Base-by-base conservation (phyloP, 257 asterid species). In the Euphrasia confusa region DNA sequence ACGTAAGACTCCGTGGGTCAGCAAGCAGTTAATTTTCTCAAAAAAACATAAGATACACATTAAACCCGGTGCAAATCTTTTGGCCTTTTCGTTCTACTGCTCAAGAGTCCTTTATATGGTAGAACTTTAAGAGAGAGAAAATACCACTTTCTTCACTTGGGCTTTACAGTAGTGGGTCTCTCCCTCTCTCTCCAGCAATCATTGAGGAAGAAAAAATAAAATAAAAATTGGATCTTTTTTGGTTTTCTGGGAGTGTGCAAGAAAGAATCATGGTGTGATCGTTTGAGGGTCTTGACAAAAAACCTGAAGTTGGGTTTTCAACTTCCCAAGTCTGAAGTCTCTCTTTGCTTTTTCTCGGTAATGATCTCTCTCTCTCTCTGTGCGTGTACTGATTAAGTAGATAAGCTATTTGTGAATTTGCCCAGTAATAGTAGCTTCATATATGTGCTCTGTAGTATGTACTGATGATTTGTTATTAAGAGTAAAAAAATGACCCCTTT, bases 141-240 rank as follows among this genome's bases (percentile, higher is more conserved):
- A 21, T 21, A 21, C 24, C 24, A 21, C 24, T 21, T 21, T 21
- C 24, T 21, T 21, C 24, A 21, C 24, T 21, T 21, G 24, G 52
- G 24, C 4, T 24, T 62, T 49, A 10, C 33, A 10, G 28, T 11
- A 3, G 1, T 26, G 4, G 8, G 14, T 56, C 17, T 27, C 15
- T 55, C 54, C 10, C 10, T 24, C 27, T 65, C 30, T 54, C 70
- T 65, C 70, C 26, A 24, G 56, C 56, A 50, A 50, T 50, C 6
- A 8, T 17, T 50, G 56, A 45, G 17, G 21, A 7, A 7, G 33
- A 50, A 50, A 14, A 2, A 11, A 4, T 13, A 50, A 13, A n/a
- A 26, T 21, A 21, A 26, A 56, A 24, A 56, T 8, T 28, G 33
- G 7, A 53, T 18, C 33, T 53, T 53, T 53, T 53, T 53, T 53